Evolutionary conservation across 768 basidiomycete genomes (phyloP).

Genomic region (Agaricus subrufescens): DNA sequence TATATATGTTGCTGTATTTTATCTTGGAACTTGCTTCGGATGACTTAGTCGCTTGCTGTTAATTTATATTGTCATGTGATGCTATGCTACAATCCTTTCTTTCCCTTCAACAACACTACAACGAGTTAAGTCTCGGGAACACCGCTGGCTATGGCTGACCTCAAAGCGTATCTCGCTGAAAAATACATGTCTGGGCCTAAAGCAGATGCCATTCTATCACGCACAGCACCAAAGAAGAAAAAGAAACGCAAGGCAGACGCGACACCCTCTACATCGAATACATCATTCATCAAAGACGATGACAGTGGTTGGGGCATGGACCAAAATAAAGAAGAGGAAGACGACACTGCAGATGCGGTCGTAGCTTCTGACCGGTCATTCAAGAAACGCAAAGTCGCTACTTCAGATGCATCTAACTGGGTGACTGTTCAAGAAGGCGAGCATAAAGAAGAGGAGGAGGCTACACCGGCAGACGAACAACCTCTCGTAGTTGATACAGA

Average conservation of each 20-base stretch:
- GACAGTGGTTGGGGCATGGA: constrained; percentile 66
- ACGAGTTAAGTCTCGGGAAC: too few species aligned
- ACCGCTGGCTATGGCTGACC: constrained; percentile 32
- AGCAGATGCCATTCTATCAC: constrained; percentile 88
- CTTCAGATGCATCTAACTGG: constrained; percentile 52
- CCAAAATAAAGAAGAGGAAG: constrained; percentile 39
- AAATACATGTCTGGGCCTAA: constrained; percentile 98
- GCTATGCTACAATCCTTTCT: too few species aligned
- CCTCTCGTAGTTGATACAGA: constrained; percentile 51
- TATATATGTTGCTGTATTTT: background rate
- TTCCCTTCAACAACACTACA: too few species aligned
- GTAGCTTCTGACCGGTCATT: constrained; percentile 74
- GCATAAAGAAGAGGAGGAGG: constrained; percentile 36
- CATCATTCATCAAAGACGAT: constrained; percentile 52
- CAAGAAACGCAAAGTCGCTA: constrained; percentile 59
- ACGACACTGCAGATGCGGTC: constrained; percentile 59
- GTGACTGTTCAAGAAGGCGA: constrained; percentile 56
- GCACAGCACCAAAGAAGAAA: constrained; percentile 57
- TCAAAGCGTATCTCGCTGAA: constrained; percentile 83
- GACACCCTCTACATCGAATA: constrained; percentile 21
- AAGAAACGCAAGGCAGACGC: constrained; percentile 54
- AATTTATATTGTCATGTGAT: too few species aligned
- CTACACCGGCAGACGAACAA: constrained; percentile 63
- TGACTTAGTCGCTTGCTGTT: too few species aligned
- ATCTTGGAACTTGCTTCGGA: background rate